phyloP scores from a whole-genome alignment of 2,329 filamentous ascomycete species.

The Cercospora sp. region DNA sequence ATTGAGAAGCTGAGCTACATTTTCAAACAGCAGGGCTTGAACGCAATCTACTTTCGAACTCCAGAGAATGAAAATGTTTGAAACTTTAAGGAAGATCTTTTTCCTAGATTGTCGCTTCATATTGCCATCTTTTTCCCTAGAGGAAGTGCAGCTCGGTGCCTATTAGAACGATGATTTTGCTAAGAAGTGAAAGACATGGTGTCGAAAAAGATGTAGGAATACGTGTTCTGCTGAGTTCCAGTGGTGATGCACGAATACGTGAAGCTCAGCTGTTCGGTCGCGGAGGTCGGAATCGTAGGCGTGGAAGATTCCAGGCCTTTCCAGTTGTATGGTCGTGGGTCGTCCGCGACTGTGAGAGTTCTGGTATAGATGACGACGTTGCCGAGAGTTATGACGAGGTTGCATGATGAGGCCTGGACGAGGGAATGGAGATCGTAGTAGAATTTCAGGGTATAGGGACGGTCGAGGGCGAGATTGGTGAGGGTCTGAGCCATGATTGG shows the following conservation, averaged over 20 bases:
- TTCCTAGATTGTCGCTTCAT: too few relatives aligned
- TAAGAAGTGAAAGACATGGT: conserved; percentile 27
- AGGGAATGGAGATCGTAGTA: conserved; percentile 2
- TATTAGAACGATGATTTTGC: too few relatives aligned
- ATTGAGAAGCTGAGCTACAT: too few relatives aligned
- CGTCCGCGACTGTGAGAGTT: not conserved
- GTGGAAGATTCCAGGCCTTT: not conserved
- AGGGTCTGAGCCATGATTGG: conserved; percentile 8
- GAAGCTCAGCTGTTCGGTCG: not conserved
- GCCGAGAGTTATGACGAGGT: not conserved
- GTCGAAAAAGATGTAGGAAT: conserved; percentile 4
- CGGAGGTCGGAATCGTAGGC: not conserved
- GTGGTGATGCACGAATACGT: not conserved
- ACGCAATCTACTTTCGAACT: too few relatives aligned
- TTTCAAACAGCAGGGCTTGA: too few relatives aligned
- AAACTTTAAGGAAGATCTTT: too few relatives aligned
- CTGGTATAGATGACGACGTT: not conserved
- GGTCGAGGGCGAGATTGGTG: not conserved
- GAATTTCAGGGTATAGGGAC: not conserved
- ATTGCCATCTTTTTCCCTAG: too few relatives aligned
- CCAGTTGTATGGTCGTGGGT: conserved; percentile 5
- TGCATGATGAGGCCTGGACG: not conserved
- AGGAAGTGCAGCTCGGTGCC: too few relatives aligned
- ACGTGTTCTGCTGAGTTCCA: not conserved
- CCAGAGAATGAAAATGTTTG: too few relatives aligned